phyloP scores from a whole-genome alignment of 768 basidiomycete species.

The Macrocybe gigantea region DNA sequence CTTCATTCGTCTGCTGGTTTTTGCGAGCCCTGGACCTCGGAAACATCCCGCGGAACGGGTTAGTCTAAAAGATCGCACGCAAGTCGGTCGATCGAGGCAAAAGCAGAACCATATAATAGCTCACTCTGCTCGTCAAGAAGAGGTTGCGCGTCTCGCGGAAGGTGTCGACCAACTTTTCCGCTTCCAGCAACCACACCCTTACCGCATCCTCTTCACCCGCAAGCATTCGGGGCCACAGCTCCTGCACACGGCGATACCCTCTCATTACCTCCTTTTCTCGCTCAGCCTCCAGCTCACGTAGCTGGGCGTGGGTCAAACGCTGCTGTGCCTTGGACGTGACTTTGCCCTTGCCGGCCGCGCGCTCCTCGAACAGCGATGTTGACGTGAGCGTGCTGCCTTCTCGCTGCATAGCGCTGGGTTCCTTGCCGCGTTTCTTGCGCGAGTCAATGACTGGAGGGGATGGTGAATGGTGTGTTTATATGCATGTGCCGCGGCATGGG shows the following conservation, averaged over 20 bases:
- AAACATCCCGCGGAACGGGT: slow-evolving; percentile 69
- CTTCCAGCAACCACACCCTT: slow-evolving; percentile 76
- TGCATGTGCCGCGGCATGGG: background rate
- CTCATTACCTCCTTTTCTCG: slow-evolving; percentile 60
- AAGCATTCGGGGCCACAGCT: slow-evolving; percentile 56
- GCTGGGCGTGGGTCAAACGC: slow-evolving; percentile 51
- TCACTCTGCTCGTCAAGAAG: slow-evolving; percentile 73
- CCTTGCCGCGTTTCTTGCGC: slow-evolving; percentile 40
- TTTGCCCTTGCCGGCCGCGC: slow-evolving; percentile 27
- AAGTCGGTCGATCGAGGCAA: slow-evolving; percentile 2
- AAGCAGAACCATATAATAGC: slow-evolving; percentile 14
- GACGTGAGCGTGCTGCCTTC: slow-evolving; percentile 13
- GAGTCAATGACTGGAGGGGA: slow-evolving; percentile 48
- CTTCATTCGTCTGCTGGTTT: slow-evolving; percentile 36
- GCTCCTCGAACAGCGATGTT: slow-evolving; percentile 63
- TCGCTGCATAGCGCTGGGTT: slow-evolving; percentile 11
- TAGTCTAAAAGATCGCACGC: slow-evolving; percentile 23
- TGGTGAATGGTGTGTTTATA: background rate
- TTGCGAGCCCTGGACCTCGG: slow-evolving; percentile 37
- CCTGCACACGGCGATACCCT: slow-evolving; percentile 54
- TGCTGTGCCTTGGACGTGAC: slow-evolving; percentile 24
- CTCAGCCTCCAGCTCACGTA: slow-evolving; percentile 56
- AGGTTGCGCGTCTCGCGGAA: slow-evolving; percentile 84
- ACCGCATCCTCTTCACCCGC: slow-evolving; percentile 40
- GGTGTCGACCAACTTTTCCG: slow-evolving; percentile 81